Evolutionary conservation across 768 basidiomycete species (phyloP).

Genomic region (Suillus subluteus): DNA sequence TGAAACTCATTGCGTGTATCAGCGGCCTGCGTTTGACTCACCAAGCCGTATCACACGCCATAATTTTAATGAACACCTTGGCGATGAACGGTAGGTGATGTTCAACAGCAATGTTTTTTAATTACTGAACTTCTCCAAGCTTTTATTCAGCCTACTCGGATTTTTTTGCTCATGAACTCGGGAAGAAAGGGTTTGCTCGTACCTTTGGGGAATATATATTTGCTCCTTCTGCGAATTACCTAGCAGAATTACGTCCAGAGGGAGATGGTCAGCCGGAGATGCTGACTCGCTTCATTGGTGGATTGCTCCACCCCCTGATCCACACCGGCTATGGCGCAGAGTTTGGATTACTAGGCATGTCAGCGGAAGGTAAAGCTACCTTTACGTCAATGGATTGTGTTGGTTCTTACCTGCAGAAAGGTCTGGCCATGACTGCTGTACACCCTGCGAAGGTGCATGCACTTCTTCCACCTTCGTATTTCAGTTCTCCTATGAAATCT

Average conservation of each 20-base stretch:
- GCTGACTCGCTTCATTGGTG: constrained; percentile 58
- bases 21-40: constrained; percentile 44
- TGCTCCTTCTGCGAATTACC: constrained; percentile 47
- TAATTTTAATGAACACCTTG: constrained; percentile 60
- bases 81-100: constrained; percentile 51
- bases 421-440: constrained; percentile 56
- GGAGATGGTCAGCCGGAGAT: constrained; percentile 53
- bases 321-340: constrained; percentile 66
- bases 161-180: constrained; percentile 52
- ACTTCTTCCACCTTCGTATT: not conserved
- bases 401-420: constrained; percentile 37
- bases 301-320: constrained; percentile 67
- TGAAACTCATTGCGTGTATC: constrained; percentile 32
- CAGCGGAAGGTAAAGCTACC: constrained; percentile 58
- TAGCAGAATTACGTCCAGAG: constrained; percentile 25
- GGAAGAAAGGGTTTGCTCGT: constrained; percentile 43
- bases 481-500: not conserved
- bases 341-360: constrained; percentile 59
- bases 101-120: not conserved
- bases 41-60: constrained; percentile 47
- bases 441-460: constrained; percentile 17
- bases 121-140: constrained; percentile 34
- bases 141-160: constrained; percentile 61
- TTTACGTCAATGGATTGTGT: constrained; percentile 42
- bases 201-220: constrained; percentile 64